A percentile compares a stretch with the other conserved stretches of the same genome.
These are phyloP conservation scores for Teratosphaeria nubilosa DNA, from an alignment of 2,329 filamentous ascomycete species.

Conservation along the genomic window DNA sequence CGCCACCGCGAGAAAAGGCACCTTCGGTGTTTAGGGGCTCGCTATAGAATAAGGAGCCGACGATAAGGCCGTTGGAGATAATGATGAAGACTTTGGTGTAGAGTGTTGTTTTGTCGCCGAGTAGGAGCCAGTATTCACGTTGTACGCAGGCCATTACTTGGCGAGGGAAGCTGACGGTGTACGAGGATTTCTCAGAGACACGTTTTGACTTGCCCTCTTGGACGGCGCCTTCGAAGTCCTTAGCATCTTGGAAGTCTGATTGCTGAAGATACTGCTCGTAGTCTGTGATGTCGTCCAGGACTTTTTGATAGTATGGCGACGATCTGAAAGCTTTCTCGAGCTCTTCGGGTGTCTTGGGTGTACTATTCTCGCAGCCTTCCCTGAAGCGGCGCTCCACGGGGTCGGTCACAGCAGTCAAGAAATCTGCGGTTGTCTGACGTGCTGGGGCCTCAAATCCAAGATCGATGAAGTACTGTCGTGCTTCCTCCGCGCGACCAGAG, in stretches of 20 bases:
- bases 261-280: conserved; percentile 50
- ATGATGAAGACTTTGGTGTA: conserved; percentile 75
- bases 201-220: conserved; percentile 55
- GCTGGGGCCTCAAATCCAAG: conserved; percentile 53
- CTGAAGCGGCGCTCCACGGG: conserved; percentile 60
- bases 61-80: conserved; percentile 61
- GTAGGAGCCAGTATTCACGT: conserved; percentile 69
- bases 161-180: conserved; percentile 63
- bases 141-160: conserved; percentile 61
- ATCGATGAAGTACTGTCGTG: conserved; percentile 55
- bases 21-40: conserved; percentile 49
- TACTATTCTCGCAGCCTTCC: conserved; percentile 52
- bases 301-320: conserved; percentile 50
- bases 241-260: conserved; percentile 50
- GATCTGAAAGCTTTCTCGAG: conserved; percentile 57
- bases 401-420: conserved; percentile 67
- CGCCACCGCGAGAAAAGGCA: conserved; percentile 53
- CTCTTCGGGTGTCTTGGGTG: conserved; percentile 60
- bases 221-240: conserved; percentile 53
- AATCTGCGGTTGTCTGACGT: conserved; percentile 64
- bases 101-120: conserved; percentile 63
- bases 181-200: conserved; percentile 58
- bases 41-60: conserved; percentile 70
- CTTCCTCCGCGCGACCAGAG: conserved; percentile 51
- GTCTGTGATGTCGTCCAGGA: conserved; percentile 50